phyloP scores from a whole-genome alignment of 148 eudicot genomes.

The Chenopodium album region DNA sequence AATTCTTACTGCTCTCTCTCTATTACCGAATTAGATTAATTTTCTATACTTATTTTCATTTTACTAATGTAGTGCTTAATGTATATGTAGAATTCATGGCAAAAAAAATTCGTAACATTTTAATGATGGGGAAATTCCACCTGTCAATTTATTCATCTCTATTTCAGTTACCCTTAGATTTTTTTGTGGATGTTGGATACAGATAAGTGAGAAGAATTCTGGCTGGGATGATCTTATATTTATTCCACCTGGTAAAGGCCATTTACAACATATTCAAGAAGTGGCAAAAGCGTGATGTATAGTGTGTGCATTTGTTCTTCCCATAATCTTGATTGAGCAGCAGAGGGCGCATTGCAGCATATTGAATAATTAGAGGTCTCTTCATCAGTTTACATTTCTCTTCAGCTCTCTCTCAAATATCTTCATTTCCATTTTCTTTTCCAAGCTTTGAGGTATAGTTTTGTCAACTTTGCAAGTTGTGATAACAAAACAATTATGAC shows the following conservation, averaged over 20 bases:
- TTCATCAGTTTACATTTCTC: too few species aligned
- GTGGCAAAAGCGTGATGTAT: slow-evolving; percentile 54
- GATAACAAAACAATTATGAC: neutral
- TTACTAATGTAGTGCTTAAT: neutral
- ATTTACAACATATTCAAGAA: slow-evolving; percentile 78
- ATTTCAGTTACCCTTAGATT: neutral
- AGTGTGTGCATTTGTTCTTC: neutral
- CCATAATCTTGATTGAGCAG: neutral
- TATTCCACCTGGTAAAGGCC: slow-evolving; percentile 95
- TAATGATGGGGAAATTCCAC: neutral
- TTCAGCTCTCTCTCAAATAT: too few species aligned
- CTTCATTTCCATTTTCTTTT: neutral
- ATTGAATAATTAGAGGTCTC: neutral
- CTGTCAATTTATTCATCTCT: neutral
- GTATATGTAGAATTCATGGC: neutral
- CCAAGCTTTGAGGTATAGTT: neutral
- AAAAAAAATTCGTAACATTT: too few species aligned
- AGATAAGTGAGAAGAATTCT: slow-evolving; percentile 74
- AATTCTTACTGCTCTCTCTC: neutral
- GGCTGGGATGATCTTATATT: slow-evolving; percentile 95
- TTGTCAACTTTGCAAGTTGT: neutral
- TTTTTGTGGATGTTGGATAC: slow-evolving; percentile 23
- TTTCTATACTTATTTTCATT: neutral
- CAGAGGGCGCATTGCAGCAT: neutral
- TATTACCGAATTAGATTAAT: neutral